Percentiles rank a stretch among this genome's conserved stretches.
These are phyloP conservation scores for Tieghemiomyces parasiticus DNA, from an alignment of 192 early-diverging fungal species.

Conservation along the genomic window DNA sequence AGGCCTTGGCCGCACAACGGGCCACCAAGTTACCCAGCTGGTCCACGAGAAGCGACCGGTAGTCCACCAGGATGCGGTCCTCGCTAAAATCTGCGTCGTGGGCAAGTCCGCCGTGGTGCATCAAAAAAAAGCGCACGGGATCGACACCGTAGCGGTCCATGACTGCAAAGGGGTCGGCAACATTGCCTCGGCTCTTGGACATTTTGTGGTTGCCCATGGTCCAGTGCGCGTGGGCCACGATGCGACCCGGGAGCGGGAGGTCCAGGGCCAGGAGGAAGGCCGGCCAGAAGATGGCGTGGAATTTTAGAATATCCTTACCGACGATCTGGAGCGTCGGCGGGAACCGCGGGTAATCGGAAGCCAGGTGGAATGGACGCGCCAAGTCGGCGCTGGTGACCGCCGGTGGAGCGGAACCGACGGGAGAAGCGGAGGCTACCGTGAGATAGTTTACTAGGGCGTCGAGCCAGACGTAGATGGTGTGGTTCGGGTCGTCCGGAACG, in stretches of 20 bases:
- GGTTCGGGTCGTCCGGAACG: conserved; percentile 72
- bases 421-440: conserved; percentile 36
- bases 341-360: too few relatives aligned
- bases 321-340: conserved; percentile 75
- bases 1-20: conserved; percentile 38
- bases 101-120: conserved; percentile 77
- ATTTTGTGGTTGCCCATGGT: conserved; percentile 80
- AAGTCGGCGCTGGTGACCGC: too few relatives aligned
- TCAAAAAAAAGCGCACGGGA: conserved; percentile 74
- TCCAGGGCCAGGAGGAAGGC: conserved; percentile 84
- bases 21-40: conserved; percentile 74
- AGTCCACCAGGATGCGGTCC: conserved; percentile 44
- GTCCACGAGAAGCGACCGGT: conserved; percentile 63
- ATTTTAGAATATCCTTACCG: conserved; percentile 92
- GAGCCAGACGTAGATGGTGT: conserved; percentile 95
- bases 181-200: conserved; percentile 91
- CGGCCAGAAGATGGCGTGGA: conserved; percentile 97
- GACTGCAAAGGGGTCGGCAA: conserved; percentile 66
- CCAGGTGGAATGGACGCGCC: too few relatives aligned
- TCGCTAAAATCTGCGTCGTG: conserved; percentile 74
- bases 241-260: conserved; percentile 56
- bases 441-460: conserved; percentile 90
- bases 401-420: conserved; percentile 10
- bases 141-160: conserved; percentile 69
- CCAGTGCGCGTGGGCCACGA: conserved; percentile 93